Percentiles rank a stretch among this genome's conserved stretches.
Conservation (phyloP, 1,139 yeast species). For the Kluyveromyces sp. region DNA sequence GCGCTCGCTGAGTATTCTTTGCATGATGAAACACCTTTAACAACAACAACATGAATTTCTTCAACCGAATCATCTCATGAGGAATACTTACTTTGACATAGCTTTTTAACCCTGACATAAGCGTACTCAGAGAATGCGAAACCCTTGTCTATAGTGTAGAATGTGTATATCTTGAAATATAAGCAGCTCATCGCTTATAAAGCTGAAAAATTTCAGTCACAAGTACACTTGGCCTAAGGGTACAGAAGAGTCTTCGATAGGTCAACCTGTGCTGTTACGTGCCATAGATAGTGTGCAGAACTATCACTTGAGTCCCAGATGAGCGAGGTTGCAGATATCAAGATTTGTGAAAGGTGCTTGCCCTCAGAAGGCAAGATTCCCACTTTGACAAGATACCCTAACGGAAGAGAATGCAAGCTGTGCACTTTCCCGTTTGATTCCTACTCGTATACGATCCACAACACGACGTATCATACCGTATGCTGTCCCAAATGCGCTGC, state of each 20-base stretch:
- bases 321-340: background rate
- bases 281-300: too few relatives aligned
- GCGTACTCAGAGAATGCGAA: background rate
- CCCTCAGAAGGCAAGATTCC: constrained; percentile 53
- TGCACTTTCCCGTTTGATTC: constrained; percentile 83
- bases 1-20: too few relatives aligned
- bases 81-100: constrained; percentile 33
- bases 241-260: too few relatives aligned
- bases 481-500: constrained; percentile 76
- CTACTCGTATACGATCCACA: constrained; percentile 55
- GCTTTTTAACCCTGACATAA: constrained; percentile 34
- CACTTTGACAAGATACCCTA: constrained; percentile 64
- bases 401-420: constrained; percentile 69
- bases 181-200: background rate
- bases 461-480: constrained; percentile 19
- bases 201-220: background rate
- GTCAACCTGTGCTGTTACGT: too few relatives aligned
- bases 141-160: too few relatives aligned
- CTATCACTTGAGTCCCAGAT: background rate
- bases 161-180: too few relatives aligned
- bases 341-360: constrained; percentile 61
- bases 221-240: too few relatives aligned
- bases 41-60: constrained; percentile 43
- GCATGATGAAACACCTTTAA: constrained; percentile 36
- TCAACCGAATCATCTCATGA: constrained; percentile 37